Base-by-base conservation (phyloP, 2,329 filamentous ascomycete genomes). In the Botrytis aclada region DNA sequence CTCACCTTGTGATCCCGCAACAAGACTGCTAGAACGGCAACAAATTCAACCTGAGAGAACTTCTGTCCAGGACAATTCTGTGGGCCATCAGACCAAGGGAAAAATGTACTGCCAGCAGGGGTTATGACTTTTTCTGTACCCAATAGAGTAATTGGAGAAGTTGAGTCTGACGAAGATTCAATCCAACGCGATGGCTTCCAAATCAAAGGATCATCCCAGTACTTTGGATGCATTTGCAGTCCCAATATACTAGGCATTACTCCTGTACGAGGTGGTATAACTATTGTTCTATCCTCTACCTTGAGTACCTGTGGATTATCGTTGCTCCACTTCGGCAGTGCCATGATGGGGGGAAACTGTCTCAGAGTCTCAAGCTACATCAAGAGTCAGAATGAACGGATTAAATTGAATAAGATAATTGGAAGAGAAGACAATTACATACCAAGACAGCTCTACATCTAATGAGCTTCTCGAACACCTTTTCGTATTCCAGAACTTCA, bases 61-160 rank as follows among this genome's bases (percentile, higher is more conserved):
- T 80, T 77, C 63, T 77, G 77, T 8, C 82, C 81, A 3, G 81
- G 77, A 74, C 81, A 82, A 16, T 45, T 85, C 84, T 80, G 76
- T 45, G 75, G 72, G 12, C 81, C 81, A 60, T 81, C 80, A 2
- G 77, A 79, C 69, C 82, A 82, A 12, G 81, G 76, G 14, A 81
- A 74, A 72, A 78, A 82, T 22, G 78, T 66, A 22, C 63, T 66
- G 29, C 29, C 25, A 37, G 43, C 43, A 37, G 63, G 43, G n/a
- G 43, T 37, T 8, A 65, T 47, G 16, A 47, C 10, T 10, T 47
- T 51, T 34, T 65, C 63, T 65, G 41, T 10, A 65, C n/a, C 32
- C n/a, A 25, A 22, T 65, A 12, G 22, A 25, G 18, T 51, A 22
- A 7, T 51, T 51, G 16, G 43, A 66, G 41, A 65, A 25, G 18